Percentiles rank a stretch among this genome's conserved stretches.
Evolutionary conservation across 352 stramenopile genomes (phyloP).

Genomic region (Hyaloperonospora brassicae): DNA sequence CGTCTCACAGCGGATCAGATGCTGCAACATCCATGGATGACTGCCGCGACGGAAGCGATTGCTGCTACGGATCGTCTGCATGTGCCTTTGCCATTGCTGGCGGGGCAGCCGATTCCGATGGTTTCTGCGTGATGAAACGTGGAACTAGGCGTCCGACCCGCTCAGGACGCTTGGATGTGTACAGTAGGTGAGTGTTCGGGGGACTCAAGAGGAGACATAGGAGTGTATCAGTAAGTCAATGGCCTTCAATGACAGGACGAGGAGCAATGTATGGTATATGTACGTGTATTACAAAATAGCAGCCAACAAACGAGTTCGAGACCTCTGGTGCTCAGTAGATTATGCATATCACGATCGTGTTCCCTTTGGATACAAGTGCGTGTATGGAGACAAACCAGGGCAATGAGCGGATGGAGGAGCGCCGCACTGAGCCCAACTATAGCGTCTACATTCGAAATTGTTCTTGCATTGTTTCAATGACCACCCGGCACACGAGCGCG

Average conservation of each 20-base stretch:
- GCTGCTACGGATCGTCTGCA: slow-evolving; percentile 4
- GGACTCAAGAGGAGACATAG: no score
- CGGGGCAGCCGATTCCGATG: slow-evolving; percentile 24
- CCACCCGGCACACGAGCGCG: slow-evolving; percentile 54
- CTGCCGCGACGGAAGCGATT: slow-evolving; percentile 8
- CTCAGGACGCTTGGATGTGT: no score
- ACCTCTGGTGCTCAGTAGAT: neutral
- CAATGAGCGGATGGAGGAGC: slow-evolving; percentile 59
- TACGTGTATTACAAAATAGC: neutral
- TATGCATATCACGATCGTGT: neutral
- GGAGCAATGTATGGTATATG: neutral
- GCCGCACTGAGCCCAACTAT: slow-evolving; percentile 76
- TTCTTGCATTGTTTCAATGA: slow-evolving; percentile 83
- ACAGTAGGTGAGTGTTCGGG: no score
- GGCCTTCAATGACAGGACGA: no score
- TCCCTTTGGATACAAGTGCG: slow-evolving; percentile 5
- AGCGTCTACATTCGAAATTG: slow-evolving; percentile 33
- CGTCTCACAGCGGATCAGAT: slow-evolving; percentile 85
- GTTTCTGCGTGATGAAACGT: slow-evolving; percentile 16
- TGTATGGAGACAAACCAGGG: slow-evolving; percentile 70
- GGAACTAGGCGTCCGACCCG: neutral
- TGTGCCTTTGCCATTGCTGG: slow-evolving; percentile 16
- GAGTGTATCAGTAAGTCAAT: no score
- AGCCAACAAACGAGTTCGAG: no score
- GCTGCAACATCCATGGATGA: slow-evolving; percentile 89